Conservation (phyloP, 768 basidiomycete species). For the Crepidotus variabilis region DNA sequence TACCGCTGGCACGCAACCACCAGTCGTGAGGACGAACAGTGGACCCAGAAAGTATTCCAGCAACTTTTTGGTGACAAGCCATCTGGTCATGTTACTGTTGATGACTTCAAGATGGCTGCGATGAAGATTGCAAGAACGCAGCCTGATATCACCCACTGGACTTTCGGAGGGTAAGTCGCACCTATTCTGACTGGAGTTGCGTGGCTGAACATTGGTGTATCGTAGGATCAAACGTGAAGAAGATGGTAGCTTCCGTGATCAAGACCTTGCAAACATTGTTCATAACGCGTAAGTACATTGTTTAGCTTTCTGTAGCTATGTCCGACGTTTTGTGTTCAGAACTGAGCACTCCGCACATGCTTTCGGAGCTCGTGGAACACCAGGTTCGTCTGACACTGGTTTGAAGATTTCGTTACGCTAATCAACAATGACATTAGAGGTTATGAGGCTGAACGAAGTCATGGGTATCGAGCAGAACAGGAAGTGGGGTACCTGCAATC, state of each 20-base stretch:
- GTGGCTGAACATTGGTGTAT: background rate
- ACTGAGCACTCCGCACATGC: slow-evolving; percentile 69
- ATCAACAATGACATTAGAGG: slow-evolving; percentile 22
- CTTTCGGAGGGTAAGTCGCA: slow-evolving; percentile 52
- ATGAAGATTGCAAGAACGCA: slow-evolving; percentile 33
- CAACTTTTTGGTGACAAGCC: slow-evolving; percentile 51
- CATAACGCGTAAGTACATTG: slow-evolving; percentile 56
- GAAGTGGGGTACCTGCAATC: slow-evolving; percentile 74
- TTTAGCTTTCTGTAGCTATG: background rate
- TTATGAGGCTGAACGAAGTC: slow-evolving; percentile 75
- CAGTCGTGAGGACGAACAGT: slow-evolving; percentile 65
- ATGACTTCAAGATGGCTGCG: slow-evolving; percentile 51
- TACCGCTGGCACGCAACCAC: slow-evolving; percentile 87
- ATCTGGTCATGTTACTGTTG: slow-evolving; percentile 38
- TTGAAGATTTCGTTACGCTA: background rate
- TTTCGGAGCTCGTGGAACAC: slow-evolving; percentile 77
- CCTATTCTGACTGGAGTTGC: background rate
- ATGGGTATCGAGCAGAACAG: slow-evolving; percentile 82
- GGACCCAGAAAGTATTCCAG: slow-evolving; percentile 50
- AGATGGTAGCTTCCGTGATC: slow-evolving; percentile 64
- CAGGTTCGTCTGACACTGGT: slow-evolving; percentile 28
- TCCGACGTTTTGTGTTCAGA: slow-evolving; percentile 27
- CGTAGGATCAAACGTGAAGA: slow-evolving; percentile 55
- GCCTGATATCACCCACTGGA: slow-evolving; percentile 57
- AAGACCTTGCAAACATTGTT: slow-evolving; percentile 62